Conservation (phyloP, 2,329 filamentous ascomycete species). For the Fusarium floridanum region DNA sequence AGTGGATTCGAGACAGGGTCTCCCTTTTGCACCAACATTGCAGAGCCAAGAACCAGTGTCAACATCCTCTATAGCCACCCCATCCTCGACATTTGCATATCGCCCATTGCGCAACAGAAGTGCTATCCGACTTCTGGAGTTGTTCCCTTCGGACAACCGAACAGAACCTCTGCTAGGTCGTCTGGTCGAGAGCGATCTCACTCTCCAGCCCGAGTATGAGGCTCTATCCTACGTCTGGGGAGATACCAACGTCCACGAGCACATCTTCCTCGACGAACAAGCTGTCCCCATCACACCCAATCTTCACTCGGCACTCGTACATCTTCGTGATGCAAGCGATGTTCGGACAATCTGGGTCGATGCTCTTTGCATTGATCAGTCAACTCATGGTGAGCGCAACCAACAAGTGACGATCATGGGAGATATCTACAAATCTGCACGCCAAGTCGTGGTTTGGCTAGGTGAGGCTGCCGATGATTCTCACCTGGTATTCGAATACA, state of each 20-base stretch:
- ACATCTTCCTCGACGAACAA: neutral
- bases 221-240: slow-evolving; percentile 32
- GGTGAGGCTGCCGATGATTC: slow-evolving; percentile 14
- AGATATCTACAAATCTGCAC: slow-evolving; percentile 24
- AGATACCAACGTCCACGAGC: neutral
- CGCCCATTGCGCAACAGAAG: slow-evolving; percentile 2
- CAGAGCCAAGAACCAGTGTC: neutral
- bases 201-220: slow-evolving; percentile 22
- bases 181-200: slow-evolving; percentile 15
- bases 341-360: slow-evolving; percentile 12
- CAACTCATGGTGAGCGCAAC: slow-evolving; percentile 17
- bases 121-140: slow-evolving; percentile 12
- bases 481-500: slow-evolving; percentile 6
- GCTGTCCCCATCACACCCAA: slow-evolving; percentile 6
- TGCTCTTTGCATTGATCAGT: slow-evolving; percentile 12
- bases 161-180: neutral
- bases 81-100: neutral
- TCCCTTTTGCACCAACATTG: neutral
- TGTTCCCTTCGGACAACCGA: neutral
- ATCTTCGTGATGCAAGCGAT: neutral
- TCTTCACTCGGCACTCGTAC: slow-evolving; percentile 9
- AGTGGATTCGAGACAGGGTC: neutral
- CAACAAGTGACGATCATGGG: slow-evolving; percentile 33
- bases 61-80: neutral
- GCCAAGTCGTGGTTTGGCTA: slow-evolving; percentile 26